These are phyloP conservation scores for Ustilago xerochloae DNA, from an alignment of 1,284 basidiomycete genomes.

Conservation along the genomic window DNA sequence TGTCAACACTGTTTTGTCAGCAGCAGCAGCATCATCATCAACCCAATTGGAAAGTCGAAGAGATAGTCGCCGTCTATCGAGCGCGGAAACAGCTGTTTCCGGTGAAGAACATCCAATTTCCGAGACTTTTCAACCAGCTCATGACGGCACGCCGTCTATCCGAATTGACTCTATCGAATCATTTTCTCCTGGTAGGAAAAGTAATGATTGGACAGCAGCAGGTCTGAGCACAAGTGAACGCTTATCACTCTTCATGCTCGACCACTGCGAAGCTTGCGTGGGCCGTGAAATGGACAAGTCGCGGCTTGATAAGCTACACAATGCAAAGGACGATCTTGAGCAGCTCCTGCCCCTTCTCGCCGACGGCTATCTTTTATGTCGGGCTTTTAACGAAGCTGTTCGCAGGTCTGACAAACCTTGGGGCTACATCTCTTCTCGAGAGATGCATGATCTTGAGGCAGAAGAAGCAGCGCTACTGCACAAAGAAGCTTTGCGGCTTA, in stretches of 20 bases:
- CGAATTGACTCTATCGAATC: background rate
- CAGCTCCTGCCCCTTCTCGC: constrained; percentile 18
- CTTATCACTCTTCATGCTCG: constrained; percentile 22
- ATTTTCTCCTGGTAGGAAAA: background rate
- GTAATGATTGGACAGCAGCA: background rate
- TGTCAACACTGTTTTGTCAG: constrained; percentile 26
- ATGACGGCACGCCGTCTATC: constrained; percentile 2
- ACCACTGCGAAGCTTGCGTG: constrained; percentile 18
- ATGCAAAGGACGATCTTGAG: constrained; percentile 5
- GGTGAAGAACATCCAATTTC: background rate
- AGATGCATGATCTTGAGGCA: constrained; percentile 73
- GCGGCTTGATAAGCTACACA: constrained; percentile 10
- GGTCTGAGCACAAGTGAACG: constrained; percentile 3
- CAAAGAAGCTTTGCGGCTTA: constrained; percentile 25
- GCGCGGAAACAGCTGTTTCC: background rate
- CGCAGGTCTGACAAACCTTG: constrained; percentile 82
- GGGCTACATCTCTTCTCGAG: constrained; percentile 82
- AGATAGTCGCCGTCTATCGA: constrained; percentile 5
- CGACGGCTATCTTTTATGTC: constrained; percentile 80
- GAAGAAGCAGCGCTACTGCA: constrained; percentile 70
- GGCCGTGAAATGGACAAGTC: background rate
- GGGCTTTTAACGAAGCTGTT: constrained; percentile 81
- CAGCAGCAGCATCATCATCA: background rate
- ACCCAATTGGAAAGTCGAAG: constrained; percentile 1
- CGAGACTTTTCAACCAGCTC: background rate